Evolutionary conservation across 345 rosid species (phyloP), one percentile per base, ranked within the genome.

Genomic region (Boechera stricta): DNA sequence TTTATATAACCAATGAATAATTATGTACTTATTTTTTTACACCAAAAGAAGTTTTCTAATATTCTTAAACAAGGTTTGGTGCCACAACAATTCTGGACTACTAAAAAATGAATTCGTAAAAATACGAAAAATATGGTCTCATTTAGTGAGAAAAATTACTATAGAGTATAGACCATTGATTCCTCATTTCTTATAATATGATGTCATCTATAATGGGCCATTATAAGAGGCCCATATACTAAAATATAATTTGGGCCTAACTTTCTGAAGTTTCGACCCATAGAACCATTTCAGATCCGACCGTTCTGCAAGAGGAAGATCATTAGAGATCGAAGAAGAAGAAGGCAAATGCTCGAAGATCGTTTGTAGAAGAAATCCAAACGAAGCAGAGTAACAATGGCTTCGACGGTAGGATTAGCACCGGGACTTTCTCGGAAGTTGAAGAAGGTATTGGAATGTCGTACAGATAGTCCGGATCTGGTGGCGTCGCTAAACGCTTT

Each of bases 341-440:
- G 24, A 26, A 61, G 69, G 47, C 54, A 57, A 71, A 78, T 61
- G 75, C 16, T 28, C 13, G 11, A 11, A 59, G 51, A 5, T 44
- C 71, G 44, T 77, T 63, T 16, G 29, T 77, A 70, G 57, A 59
- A 67, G 82, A 54, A 26, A 54, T 0, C 8, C 31, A 10, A 67
- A 51, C 44, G 67, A 65, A 36, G 39, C 41, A 66, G 63, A 66
- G 58, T n/a, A 29, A 44, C 33, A 33, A 73, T 78, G 82, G 74
- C 74, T 1, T 60, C 78, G 76, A 81, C 86, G 74, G 87, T 78
- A 68, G 93, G 90, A 72, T 81, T 95, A 77, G 99, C 99, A 42
- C 99, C 99, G 69, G 99, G 99, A 57, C 72, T 95, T 13, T 91
- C 98, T 32, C 85, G 99, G 81, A 95, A 91, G 80, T 82, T 95